Conservation (phyloP, 805 yeast genomes). For the Zygosaccharomyces bailii region DNA sequence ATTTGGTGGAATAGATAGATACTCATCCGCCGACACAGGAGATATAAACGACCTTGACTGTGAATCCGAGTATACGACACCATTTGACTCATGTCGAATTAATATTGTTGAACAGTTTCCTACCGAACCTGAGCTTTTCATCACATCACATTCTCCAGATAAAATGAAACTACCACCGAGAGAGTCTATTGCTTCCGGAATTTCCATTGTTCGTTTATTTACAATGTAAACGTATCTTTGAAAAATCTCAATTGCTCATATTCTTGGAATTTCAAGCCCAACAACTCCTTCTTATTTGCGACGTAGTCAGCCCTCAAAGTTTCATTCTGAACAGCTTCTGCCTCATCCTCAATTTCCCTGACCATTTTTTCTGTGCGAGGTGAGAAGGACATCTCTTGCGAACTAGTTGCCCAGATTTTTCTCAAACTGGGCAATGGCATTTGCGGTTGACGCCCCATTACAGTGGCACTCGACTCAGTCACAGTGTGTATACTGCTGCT, state of each 20-base stretch:
- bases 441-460: conserved; percentile 11
- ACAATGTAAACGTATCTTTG: conserved; percentile 30
- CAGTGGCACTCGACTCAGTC: conserved; percentile 15
- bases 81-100: conserved; percentile 11
- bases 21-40: background rate
- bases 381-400: conserved; percentile 6
- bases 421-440: conserved; percentile 4
- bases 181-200: conserved; percentile 9
- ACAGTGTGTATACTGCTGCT: conserved; percentile 28
- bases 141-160: conserved; percentile 27
- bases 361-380: conserved; percentile 4
- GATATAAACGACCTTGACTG: conserved; percentile 1
- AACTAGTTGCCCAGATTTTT: conserved; percentile 9
- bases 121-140: conserved; percentile 14
- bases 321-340: conserved; percentile 15
- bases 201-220: conserved; percentile 8
- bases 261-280: conserved; percentile 23
- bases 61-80: background rate
- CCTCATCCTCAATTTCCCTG: conserved; percentile 5
- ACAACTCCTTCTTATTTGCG: conserved; percentile 19
- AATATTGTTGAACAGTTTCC: conserved; percentile 24
- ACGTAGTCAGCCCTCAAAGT: conserved; percentile 19
- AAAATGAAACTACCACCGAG: conserved; percentile 13
- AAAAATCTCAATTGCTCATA: conserved; percentile 27
- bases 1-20: conserved; percentile 28